Evolutionary conservation across 306 rosid species (phyloP).

Genomic region (Cucumis melo): DNA sequence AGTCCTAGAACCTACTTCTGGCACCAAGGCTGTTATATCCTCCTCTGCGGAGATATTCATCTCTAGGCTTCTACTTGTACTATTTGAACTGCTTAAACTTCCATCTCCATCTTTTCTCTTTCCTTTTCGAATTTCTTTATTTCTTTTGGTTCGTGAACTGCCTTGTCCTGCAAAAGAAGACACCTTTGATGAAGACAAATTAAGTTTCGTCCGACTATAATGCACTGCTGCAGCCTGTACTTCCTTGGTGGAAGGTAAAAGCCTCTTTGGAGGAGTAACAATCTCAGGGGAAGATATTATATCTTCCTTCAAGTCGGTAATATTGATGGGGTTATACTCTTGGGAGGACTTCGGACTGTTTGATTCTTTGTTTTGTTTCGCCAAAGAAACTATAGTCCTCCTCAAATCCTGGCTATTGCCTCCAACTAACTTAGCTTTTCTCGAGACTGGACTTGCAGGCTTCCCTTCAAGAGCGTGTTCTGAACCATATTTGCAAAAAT

Average conservation of each 20-base stretch:
- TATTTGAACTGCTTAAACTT: constrained; percentile 1
- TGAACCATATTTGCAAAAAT: constrained; percentile 63
- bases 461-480: constrained; percentile 25
- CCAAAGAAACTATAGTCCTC: background rate
- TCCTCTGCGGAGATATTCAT: background rate
- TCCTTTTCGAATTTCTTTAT: constrained; percentile 12
- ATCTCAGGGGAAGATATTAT: constrained; percentile 9
- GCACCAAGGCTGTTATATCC: background rate
- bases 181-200: constrained; percentile 3
- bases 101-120: constrained; percentile 4
- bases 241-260: constrained; percentile 19
- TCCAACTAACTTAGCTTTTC: constrained; percentile 9
- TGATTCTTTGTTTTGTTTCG: background rate
- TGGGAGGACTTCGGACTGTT: constrained; percentile 12
- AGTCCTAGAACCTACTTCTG: background rate
- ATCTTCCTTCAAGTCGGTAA: constrained; percentile 2
- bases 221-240: constrained; percentile 19
- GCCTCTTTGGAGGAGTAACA: constrained; percentile 19
- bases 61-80: constrained; percentile 1
- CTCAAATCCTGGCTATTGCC: constrained; percentile 5
- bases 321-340: constrained; percentile 1
- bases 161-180: constrained; percentile 14
- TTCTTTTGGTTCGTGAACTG: constrained; percentile 2
- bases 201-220: background rate
- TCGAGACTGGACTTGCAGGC: constrained; percentile 21